Evolutionary conservation across 768 basidiomycete genomes (phyloP), one percentile per base, ranked within the genome.

Genomic region (Tricholoma sp.): DNA sequence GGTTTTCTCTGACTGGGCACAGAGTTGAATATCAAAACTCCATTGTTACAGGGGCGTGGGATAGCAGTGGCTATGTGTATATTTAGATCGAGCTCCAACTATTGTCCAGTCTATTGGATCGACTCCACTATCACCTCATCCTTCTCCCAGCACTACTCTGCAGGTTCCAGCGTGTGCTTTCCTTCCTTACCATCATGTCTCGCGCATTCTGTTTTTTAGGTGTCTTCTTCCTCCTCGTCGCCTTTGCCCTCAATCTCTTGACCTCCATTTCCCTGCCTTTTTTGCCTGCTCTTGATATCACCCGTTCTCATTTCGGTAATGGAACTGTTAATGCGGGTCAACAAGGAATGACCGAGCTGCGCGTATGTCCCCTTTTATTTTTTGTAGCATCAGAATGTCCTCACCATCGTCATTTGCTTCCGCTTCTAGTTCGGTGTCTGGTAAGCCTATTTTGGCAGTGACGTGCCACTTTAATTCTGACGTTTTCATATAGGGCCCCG

Each of bases 251-350:
- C 59, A 80, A 79, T 61, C 74, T 90, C 65, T 71, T 91, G 59
- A 80, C 83, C 32, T 84, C 88, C 11, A 76, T 91, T 50, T 91
- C 89, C 13, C 72, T 90, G 3, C 89, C 90, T 1, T 84, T 73
- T 70, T 74, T 91, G 18, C 75, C 84, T 17, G 81, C 78, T 0
- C 72, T 90, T 61, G 89, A 90, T 69, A 75, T 91, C 63, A 76
- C 79, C 12, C 83, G 88, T 29, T 75, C 80, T 10, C 77, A 80
- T 53, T 82, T 84, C 54, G 71, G 63, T 20, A 60, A 63, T 42
- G 72, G 57, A 15, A 73, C 59, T 39, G 57, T 61, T 52, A 55
- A 70, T 57, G 58, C 59, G 28, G 59, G 51, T 32, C 50, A 61
- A 18, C 57, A 68, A 13, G 68, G 64, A 3, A 63, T 85, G 33